Percentiles rank a stretch among this genome's conserved stretches.
Evolutionary conservation across 2,329 filamentous ascomycete species (phyloP).

Genomic region (Niveomyces coronatus): DNA sequence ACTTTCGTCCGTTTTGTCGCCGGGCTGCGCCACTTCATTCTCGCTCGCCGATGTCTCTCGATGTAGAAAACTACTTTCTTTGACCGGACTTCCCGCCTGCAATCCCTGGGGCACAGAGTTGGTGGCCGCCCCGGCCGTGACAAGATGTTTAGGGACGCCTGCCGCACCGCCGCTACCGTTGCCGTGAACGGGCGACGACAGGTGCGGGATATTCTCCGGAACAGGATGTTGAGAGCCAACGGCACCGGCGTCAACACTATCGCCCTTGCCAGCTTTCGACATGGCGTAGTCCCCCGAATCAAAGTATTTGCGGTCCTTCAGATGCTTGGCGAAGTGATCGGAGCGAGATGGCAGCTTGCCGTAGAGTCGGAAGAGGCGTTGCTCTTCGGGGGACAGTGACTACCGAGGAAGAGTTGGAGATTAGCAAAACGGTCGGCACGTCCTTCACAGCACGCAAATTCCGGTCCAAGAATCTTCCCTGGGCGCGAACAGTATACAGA

Average conservation of each 20-base stretch:
- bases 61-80: slow-evolving; percentile 81
- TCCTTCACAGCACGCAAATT: too few species aligned
- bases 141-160: slow-evolving; percentile 8
- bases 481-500: slow-evolving; percentile 3
- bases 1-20: background rate
- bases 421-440: slow-evolving; percentile 4
- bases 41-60: slow-evolving; percentile 61
- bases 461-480: slow-evolving; percentile 3
- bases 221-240: slow-evolving; percentile 92
- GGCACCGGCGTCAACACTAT: slow-evolving; percentile 83
- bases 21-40: slow-evolving; percentile 9
- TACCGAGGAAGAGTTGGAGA: slow-evolving; percentile 26
- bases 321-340: slow-evolving; percentile 93
- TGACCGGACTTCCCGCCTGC: slow-evolving; percentile 69
- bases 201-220: slow-evolving; percentile 89
- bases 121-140: slow-evolving; percentile 25
- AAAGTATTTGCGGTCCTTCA: slow-evolving; percentile 99
- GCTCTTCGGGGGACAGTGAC: slow-evolving; percentile 90
- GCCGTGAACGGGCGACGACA: slow-evolving; percentile 53
- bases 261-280: slow-evolving; percentile 93
- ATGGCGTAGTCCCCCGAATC: slow-evolving; percentile 94
- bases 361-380: slow-evolving; percentile 92
- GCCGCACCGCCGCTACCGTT: slow-evolving; percentile 22
- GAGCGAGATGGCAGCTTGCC: slow-evolving; percentile 96
- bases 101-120: slow-evolving; percentile 21